Percentiles rank a stretch among this genome's conserved stretches.
These are phyloP conservation scores for Colletotrichum paranaense DNA, from an alignment of 2,329 filamentous ascomycete genomes.

Conservation along the genomic window DNA sequence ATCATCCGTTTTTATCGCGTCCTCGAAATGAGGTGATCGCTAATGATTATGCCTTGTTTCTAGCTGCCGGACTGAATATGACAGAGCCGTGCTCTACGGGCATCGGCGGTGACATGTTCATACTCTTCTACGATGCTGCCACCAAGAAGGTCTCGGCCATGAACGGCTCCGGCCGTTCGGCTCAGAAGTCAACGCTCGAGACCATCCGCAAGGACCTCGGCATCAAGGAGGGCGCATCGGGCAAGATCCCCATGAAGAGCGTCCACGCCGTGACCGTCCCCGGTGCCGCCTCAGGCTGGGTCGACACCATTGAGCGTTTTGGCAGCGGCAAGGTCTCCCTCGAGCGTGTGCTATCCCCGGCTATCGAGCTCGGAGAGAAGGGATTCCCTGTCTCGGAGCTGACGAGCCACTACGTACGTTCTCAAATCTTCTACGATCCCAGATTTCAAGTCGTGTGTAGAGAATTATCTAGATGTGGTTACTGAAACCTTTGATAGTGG, in stretches of 20 bases:
- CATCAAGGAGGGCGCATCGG: slow-evolving; percentile 65
- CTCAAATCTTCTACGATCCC: too few species aligned
- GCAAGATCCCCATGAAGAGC: slow-evolving; percentile 77
- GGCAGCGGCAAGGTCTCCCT: slow-evolving; percentile 87
- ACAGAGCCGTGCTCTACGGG: slow-evolving; percentile 94
- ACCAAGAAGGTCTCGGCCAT: slow-evolving; percentile 85
- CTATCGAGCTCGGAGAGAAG: slow-evolving; percentile 85
- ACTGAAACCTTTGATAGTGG: slow-evolving; percentile 70
- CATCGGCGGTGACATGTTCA: slow-evolving; percentile 98
- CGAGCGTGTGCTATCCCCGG: slow-evolving; percentile 82
- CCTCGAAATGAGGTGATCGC: neutral
- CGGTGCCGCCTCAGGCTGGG: slow-evolving; percentile 93
- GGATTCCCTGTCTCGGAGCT: slow-evolving; percentile 92
- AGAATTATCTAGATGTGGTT: neutral
- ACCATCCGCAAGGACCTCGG: slow-evolving; percentile 77
- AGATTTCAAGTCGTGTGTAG: too few species aligned
- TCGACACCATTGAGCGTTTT: slow-evolving; percentile 87
- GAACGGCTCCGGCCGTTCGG: slow-evolving; percentile 92
- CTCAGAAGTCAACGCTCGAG: slow-evolving; percentile 75
- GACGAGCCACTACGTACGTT: slow-evolving; percentile 73
- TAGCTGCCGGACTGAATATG: slow-evolving; percentile 90
- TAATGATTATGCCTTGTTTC: neutral
- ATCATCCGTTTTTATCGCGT: neutral
- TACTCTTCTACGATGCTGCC: slow-evolving; percentile 88
- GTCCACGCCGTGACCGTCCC: slow-evolving; percentile 88